A percentile compares a stretch with the other conserved stretches of the same genome.
phyloP scores from a whole-genome alignment of 805 yeast species.

The Ogataea nakhonphanomensis region DNA sequence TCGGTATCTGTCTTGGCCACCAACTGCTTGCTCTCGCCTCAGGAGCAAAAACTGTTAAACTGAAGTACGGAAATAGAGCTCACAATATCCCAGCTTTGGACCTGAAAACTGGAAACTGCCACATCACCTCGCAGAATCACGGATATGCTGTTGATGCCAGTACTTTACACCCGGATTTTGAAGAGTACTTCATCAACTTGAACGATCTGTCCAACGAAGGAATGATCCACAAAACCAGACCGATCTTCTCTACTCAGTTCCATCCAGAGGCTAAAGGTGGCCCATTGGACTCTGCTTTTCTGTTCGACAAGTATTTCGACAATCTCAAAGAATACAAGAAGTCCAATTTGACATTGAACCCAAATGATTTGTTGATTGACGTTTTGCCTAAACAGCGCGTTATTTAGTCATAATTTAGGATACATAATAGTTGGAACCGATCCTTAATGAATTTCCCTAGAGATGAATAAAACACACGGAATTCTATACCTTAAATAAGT shows the following conservation, averaged over 20 bases:
- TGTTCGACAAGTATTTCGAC: slow-evolving; percentile 85
- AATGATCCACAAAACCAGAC: slow-evolving; percentile 82
- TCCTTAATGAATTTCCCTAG: slow-evolving; percentile 3
- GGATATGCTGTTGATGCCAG: slow-evolving; percentile 92
- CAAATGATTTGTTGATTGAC: slow-evolving; percentile 49
- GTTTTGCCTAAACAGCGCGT: slow-evolving; percentile 67
- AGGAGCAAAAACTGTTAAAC: slow-evolving; percentile 88
- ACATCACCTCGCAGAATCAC: slow-evolving; percentile 97
- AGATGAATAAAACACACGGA: background rate
- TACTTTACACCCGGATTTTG: slow-evolving; percentile 73
- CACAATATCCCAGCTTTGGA: slow-evolving; percentile 97
- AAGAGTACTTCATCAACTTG: slow-evolving; percentile 86
- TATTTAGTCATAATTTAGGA: slow-evolving; percentile 26
- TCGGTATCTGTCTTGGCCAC: slow-evolving; percentile 98
- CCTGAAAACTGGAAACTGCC: slow-evolving; percentile 85
- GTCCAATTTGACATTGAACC: slow-evolving; percentile 41
- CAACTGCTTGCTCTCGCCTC: slow-evolving; percentile 93
- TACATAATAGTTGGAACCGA: slow-evolving; percentile 1
- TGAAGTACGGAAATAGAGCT: slow-evolving; percentile 98
- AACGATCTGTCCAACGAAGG: slow-evolving; percentile 98
- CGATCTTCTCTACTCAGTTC: slow-evolving; percentile 95
- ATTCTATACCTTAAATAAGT: background rate
- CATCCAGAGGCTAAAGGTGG: slow-evolving; percentile 99
- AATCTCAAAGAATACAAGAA: slow-evolving; percentile 59
- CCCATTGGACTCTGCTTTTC: slow-evolving; percentile 86